Percentiles rank a stretch among this genome's conserved stretches.
Conservation (phyloP, 2,329 filamentous ascomycete species). For the Trichoderma sp. region DNA sequence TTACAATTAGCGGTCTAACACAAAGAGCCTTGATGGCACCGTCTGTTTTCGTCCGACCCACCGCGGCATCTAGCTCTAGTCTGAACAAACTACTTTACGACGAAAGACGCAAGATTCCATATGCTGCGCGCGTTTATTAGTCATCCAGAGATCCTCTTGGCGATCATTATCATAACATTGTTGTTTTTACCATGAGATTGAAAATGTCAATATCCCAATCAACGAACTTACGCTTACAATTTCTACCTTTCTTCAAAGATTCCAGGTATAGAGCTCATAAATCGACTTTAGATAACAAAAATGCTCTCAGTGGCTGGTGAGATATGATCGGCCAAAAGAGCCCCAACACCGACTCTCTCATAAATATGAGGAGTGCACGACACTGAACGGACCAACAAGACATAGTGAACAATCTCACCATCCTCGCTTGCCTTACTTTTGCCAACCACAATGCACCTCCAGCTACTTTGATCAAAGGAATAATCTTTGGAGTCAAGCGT, state of each 20-base stretch:
- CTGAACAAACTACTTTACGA: background rate
- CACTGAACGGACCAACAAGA: background rate
- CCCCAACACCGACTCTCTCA: background rate
- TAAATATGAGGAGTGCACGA: background rate
- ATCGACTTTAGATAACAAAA: background rate
- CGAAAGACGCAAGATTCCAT: background rate
- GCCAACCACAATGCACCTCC: background rate
- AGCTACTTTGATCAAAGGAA: background rate
- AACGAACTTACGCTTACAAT: background rate
- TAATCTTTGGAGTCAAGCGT: background rate
- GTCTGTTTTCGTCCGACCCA: background rate
- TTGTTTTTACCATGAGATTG: background rate
- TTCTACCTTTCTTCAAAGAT: background rate
- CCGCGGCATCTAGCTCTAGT: background rate
- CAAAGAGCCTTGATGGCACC: background rate
- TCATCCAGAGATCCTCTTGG: background rate
- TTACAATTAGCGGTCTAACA: background rate
- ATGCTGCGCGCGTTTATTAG: background rate
- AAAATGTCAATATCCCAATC: background rate
- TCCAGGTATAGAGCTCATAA: background rate
- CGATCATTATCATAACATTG: background rate
- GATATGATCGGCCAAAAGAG: background rate
- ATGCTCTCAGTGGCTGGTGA: background rate
- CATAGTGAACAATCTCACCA: background rate
- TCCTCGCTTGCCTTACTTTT: background rate